These are phyloP conservation scores for Kodamaea ohmeri DNA, from an alignment of 1,139 yeast genomes.

Conservation along the genomic window DNA sequence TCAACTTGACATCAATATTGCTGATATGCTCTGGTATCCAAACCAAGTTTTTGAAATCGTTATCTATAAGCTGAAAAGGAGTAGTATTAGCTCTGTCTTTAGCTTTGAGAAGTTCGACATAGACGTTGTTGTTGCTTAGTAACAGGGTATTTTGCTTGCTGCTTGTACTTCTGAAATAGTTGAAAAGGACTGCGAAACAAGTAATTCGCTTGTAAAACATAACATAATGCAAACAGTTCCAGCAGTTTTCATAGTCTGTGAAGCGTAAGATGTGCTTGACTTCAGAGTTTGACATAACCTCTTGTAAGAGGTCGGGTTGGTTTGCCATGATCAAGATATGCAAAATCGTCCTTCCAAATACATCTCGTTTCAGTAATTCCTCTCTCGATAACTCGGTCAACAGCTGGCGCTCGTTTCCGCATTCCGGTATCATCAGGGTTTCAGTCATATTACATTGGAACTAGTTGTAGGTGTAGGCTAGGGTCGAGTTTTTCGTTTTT, in stretches of 20 bases:
- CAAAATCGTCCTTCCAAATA: constrained; percentile 69
- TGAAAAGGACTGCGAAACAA: constrained; percentile 53
- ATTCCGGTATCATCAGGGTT: constrained; percentile 6
- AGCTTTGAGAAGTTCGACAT: constrained; percentile 44
- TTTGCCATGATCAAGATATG: constrained; percentile 59
- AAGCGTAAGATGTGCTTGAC: constrained; percentile 34
- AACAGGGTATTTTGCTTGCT: constrained; percentile 15
- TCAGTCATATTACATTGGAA: constrained; percentile 11
- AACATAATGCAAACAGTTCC: constrained; percentile 78
- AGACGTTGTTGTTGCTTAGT: constrained; percentile 22
- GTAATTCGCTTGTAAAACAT: constrained; percentile 57
- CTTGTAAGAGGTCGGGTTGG: constrained; percentile 43
- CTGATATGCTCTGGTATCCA: constrained; percentile 49
- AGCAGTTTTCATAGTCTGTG: constrained; percentile 74
- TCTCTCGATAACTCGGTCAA: constrained; percentile 35
- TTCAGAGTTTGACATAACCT: constrained; percentile 48
- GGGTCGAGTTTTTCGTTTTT: constrained; percentile 2
- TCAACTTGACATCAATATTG: constrained; percentile 24
- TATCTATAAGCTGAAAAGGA: constrained; percentile 56
- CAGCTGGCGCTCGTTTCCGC: constrained; percentile 2
- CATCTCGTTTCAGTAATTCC: constrained; percentile 55
- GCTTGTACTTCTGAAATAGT: constrained; percentile 22
- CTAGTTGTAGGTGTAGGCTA: constrained; percentile 2
- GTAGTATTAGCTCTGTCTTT: constrained; percentile 69
- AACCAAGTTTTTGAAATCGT: constrained; percentile 38